These are phyloP conservation scores for Heritiera fomes DNA, from an alignment of 345 rosid genomes.

Conservation along the genomic window DNA sequence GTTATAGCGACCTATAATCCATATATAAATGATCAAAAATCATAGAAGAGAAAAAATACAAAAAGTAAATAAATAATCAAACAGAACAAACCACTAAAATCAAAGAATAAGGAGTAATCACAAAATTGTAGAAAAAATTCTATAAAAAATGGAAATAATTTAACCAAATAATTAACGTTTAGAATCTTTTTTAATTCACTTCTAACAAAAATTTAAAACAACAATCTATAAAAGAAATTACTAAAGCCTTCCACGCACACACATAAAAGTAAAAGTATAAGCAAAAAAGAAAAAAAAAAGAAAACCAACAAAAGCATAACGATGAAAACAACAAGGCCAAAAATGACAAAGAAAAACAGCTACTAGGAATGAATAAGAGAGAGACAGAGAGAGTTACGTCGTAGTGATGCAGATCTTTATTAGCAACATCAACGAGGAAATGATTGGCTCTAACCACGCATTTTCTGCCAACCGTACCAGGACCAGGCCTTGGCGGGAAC, in stretches of 20 bases:
- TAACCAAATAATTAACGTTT: background rate
- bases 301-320: background rate
- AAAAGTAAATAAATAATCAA: background rate
- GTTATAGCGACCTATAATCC: constrained; percentile 51
- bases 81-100: background rate
- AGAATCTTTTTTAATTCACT: background rate
- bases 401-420: constrained; percentile 58
- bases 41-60: background rate
- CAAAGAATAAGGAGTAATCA: background rate
- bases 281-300: background rate
- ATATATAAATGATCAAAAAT: background rate
- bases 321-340: background rate
- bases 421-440: constrained; percentile 51
- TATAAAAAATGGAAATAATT: background rate
- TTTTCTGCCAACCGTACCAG: constrained; percentile 42
- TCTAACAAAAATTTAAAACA: background rate
- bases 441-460: constrained; percentile 61
- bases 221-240: background rate
- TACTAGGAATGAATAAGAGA: background rate
- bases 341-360: background rate
- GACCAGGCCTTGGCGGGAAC: constrained; percentile 49
- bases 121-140: too few relatives aligned
- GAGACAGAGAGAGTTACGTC: constrained; percentile 42
- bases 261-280: background rate
- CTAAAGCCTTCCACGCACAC: background rate